A percentile compares a stretch with the other conserved stretches of the same genome.
These are phyloP conservation scores for Smallanthus sonchifolius DNA, from an alignment of 129 eudicot genomes.

Conservation along the genomic window DNA sequence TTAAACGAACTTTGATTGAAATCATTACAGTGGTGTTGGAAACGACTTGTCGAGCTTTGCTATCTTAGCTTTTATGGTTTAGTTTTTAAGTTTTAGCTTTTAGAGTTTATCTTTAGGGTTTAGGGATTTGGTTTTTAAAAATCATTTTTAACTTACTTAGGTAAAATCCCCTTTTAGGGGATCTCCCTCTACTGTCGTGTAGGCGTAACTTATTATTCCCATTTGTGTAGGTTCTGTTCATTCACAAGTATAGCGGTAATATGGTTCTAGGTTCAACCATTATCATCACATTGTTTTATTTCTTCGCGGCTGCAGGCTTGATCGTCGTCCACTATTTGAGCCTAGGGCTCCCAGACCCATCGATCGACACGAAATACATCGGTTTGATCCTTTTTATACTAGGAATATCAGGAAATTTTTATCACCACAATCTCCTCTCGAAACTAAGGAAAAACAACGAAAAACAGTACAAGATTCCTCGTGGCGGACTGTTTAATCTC, in stretches of 20 bases:
- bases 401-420: slow-evolving; percentile 53
- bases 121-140: too few relatives aligned
- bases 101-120: too few relatives aligned
- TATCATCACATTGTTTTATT: slow-evolving; percentile 32
- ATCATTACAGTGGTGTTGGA: too few relatives aligned
- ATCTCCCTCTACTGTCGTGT: too few relatives aligned
- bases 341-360: slow-evolving; percentile 40
- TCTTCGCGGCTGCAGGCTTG: slow-evolving; percentile 19
- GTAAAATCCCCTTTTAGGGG: too few relatives aligned
- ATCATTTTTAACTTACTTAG: too few relatives aligned
- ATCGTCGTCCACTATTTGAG: slow-evolving; percentile 34
- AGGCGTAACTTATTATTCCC: too few relatives aligned
- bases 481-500: slow-evolving; percentile 48
- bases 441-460: slow-evolving; percentile 39
- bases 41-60: too few relatives aligned
- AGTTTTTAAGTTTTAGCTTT: too few relatives aligned
- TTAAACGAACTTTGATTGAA: too few relatives aligned
- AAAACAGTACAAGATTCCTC: slow-evolving; percentile 55
- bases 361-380: slow-evolving; percentile 41
- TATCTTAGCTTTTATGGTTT: too few relatives aligned
- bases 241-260: slow-evolving; percentile 62
- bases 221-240: slow-evolving; percentile 40
- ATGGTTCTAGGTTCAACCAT: slow-evolving; percentile 33
- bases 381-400: slow-evolving; percentile 38
- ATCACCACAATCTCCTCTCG: slow-evolving; percentile 60